Evolutionary conservation across 345 rosid genomes (phyloP), one percentile per base, ranked within the genome.

Genomic region (Acer campestre): DNA sequence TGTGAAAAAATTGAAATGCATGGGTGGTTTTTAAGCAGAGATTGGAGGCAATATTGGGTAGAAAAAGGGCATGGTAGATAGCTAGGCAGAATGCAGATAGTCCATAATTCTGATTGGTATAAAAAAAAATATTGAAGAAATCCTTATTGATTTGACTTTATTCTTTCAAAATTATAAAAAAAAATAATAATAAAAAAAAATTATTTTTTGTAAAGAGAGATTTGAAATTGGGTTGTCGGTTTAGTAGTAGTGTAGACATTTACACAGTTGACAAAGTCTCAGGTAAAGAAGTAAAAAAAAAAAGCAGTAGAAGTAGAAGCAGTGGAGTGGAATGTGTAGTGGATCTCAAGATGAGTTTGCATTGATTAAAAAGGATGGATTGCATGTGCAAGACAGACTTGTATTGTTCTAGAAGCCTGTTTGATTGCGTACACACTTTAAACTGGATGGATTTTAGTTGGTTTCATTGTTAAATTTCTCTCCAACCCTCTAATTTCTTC

Each of bases 271-370:
- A 5, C 6, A 35, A 4, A 35, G 38, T 35, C 38, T 35, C 38
- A 35, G 38, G 38, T 35, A 4, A 35, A 35, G 38, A 35, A 35
- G 38, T 35, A 4, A 4, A 35, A 35, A 0, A 3, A 35, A 35
- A 35, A 35, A 35, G 38, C 38, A 4, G 14, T 7, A 7, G 10
- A 18, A 4, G 14, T 7, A 7, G 10, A 18, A 17, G 38, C 4
- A 59, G 61, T 7, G 61, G 44, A 25, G 51, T 25, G 38, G 61
- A 61, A 56, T 11, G 22, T 8, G 59, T 6, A 17, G 61, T 46
- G 77, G 69, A 63, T 62, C 69, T 62, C 69, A 74, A 74, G 77
- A 63, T 27, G 16, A 5, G 13, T 6, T 42, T 16, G 77, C 18
- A 46, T 74, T 74, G 38, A 25, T 25, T 27, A 62, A 46, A 61